These are phyloP conservation scores for Boletus insuetus DNA, from an alignment of 768 basidiomycete genomes.

Conservation along the genomic window DNA sequence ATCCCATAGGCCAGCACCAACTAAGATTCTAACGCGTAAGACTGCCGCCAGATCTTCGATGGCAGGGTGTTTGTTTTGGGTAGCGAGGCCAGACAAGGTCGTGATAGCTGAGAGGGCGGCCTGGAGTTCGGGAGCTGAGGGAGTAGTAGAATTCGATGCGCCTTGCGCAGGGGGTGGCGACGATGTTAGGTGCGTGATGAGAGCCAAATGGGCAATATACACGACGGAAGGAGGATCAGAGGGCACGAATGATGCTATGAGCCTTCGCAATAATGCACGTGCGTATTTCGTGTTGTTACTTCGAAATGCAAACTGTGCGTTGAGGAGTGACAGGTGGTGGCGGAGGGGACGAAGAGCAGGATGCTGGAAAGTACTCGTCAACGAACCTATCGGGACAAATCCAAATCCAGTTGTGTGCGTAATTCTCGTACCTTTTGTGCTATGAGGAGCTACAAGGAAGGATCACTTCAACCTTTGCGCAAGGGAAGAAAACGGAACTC, in stretches of 20 bases:
- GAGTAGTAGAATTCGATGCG: neutral
- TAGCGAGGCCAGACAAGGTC: constrained; percentile 32
- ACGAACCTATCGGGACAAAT: neutral
- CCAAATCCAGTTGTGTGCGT: constrained; percentile 5
- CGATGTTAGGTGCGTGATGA: constrained; percentile 44
- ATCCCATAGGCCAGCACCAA: constrained; percentile 54
- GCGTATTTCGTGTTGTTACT: constrained; percentile 55
- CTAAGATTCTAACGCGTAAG: constrained; percentile 54
- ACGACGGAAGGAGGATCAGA: constrained; percentile 51
- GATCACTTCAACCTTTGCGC: neutral
- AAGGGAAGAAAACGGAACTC: neutral
- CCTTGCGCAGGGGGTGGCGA: constrained; percentile 4
- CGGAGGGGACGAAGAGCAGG: constrained; percentile 62
- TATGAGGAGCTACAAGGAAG: constrained; percentile 42
- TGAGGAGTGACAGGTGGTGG: constrained; percentile 57
- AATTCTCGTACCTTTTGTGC: constrained; percentile 52
- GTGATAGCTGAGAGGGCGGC: constrained; percentile 33
- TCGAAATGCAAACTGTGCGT: constrained; percentile 51
- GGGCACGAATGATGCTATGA: constrained; percentile 44
- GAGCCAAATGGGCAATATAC: constrained; percentile 55
- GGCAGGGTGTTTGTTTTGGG: constrained; percentile 35
- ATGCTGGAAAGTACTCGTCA: constrained; percentile 40
- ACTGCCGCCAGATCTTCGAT: constrained; percentile 52
- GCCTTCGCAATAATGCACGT: constrained; percentile 54
- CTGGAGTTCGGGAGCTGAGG: constrained; percentile 23